Conservation (phyloP, 768 basidiomycete species). For the Termitomyces sp. region DNA sequence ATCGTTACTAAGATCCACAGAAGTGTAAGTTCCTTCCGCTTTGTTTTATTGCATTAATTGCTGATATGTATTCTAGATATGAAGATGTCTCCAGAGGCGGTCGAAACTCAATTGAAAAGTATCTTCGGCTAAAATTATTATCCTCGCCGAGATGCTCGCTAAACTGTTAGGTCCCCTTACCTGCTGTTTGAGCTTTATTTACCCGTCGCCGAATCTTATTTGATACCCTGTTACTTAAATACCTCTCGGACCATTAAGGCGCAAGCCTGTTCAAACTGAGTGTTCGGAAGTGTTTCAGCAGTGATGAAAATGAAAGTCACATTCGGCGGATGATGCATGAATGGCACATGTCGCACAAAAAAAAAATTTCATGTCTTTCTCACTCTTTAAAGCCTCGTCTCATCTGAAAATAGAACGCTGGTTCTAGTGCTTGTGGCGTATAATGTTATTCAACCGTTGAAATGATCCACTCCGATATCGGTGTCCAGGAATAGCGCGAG, state of each 20-base stretch:
- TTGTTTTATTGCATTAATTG: background rate
- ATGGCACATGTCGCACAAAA: background rate
- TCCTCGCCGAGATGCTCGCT: background rate
- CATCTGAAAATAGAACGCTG: background rate
- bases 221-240: background rate
- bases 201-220: background rate
- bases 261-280: background rate
- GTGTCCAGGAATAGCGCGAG: background rate
- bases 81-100: slow-evolving; percentile 69
- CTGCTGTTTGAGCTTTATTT: background rate
- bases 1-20: slow-evolving; percentile 47
- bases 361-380: background rate
- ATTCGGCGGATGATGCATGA: too few relatives aligned
- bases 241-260: background rate
- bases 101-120: slow-evolving; percentile 61
- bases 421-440: background rate
- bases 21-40: slow-evolving; percentile 46
- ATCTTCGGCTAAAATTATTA: slow-evolving; percentile 38
- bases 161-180: background rate
- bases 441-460: too few relatives aligned
- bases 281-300: too few relatives aligned
- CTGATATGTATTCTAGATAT: slow-evolving; percentile 48
- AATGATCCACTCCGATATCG: background rate
- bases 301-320: background rate
- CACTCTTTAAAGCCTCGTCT: background rate